phyloP scores from a whole-genome alignment of 2,329 filamentous ascomycete species.

The Cercospora beticola region DNA sequence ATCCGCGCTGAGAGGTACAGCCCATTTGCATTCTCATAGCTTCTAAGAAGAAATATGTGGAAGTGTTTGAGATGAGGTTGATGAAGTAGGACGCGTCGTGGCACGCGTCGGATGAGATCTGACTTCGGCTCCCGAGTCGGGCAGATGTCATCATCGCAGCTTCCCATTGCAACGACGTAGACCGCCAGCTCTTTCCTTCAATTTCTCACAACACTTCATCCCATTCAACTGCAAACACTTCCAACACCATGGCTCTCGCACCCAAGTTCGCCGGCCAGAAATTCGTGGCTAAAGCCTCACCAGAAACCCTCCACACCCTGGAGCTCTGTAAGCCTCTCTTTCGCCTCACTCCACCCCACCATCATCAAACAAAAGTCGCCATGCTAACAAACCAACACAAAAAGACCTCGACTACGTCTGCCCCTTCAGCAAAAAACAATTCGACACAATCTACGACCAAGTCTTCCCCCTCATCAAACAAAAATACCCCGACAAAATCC shows the following conservation, averaged over 20 bases:
- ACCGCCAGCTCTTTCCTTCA: not conserved
- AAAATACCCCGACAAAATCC: conserved; percentile 61
- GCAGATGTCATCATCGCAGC: conserved; percentile 2
- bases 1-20: not conserved
- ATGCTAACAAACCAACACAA: not conserved
- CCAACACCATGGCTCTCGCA: conserved; percentile 64
- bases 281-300: conserved; percentile 50
- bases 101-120: not conserved
- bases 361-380: not conserved
- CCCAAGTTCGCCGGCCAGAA: conserved; percentile 75
- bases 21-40: not conserved
- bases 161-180: not conserved
- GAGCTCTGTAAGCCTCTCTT: conserved; percentile 50
- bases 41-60: not conserved
- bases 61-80: not conserved
- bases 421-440: conserved; percentile 71
- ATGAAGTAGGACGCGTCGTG: not conserved
- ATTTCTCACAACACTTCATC: not conserved
- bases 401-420: conserved; percentile 86
- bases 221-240: not conserved
- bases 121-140: not conserved
- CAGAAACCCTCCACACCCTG: conserved; percentile 52
- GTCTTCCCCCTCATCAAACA: conserved; percentile 65
- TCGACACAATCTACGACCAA: conserved; percentile 69
- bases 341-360: not conserved